Evolutionary conservation across 73 alveolate genomes (phyloP).

Genomic region (Stentor roeselii): DNA sequence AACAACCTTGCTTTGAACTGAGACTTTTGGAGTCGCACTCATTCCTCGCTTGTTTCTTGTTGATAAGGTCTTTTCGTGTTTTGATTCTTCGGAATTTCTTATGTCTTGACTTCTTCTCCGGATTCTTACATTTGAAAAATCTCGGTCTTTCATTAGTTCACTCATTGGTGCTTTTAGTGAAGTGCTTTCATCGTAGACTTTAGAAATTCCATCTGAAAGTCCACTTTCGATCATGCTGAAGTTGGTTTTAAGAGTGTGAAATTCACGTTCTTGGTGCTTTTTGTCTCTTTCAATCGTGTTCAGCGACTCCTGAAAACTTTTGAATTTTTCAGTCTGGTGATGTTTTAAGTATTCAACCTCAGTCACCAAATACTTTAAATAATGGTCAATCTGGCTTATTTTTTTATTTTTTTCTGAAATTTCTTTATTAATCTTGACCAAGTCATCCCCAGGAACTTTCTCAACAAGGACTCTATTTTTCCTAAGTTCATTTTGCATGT

Average conservation of each 20-base stretch:
- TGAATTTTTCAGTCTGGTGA: not conserved
- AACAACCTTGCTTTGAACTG: too few species aligned
- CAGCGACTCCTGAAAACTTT: not conserved
- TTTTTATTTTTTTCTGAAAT: not conserved
- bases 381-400: not conserved
- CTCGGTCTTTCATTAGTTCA: not conserved
- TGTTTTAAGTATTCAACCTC: not conserved
- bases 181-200: not conserved
- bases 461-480: not conserved
- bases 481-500: not conserved
- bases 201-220: not conserved
- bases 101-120: slow-evolving; percentile 1
- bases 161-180: not conserved
- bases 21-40: not conserved
- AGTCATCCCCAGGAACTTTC: not conserved
- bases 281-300: not conserved
- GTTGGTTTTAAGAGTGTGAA: not conserved
- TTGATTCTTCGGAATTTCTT: too few species aligned
- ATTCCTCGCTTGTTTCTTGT: not conserved
- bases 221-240: not conserved
- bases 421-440: not conserved
- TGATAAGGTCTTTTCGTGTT: not conserved
- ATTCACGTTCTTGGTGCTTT: not conserved
- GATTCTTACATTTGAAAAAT: not conserved
- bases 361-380: not conserved